Evolutionary conservation across 192 early-diverging fungal genomes (phyloP), one percentile per base, ranked within the genome.

Genomic region (Gigaspora rosea): DNA sequence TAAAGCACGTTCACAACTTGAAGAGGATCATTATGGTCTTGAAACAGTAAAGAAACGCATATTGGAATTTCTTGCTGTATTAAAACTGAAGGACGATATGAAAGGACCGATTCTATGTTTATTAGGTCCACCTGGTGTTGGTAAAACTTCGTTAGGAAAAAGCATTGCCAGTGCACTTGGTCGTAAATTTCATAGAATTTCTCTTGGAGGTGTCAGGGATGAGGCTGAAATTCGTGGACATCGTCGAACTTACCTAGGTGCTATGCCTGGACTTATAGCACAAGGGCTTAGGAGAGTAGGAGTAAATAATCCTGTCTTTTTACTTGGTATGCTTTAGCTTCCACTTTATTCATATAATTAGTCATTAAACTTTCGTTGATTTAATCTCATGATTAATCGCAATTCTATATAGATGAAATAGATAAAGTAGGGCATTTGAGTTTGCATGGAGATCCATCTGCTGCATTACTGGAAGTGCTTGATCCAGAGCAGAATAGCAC

Each of bases 191-290:
- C 88, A 94, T 79, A 87, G 95, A 22, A 91, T 96, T 22, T 89
- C 91, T 0, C 80, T 96, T 10, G 95, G 95, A 16, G 95, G 95
- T 36, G 89, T 96, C 1, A 84, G 92, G 56, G 95, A 96, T 80
- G 95, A 94, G 81, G 92, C 95, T 13, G 95, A 96, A 77, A 94
- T 96, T 68, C 83, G 93, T 46, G 95, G 95, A 18, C 95, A 96
- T 78, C 85, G 95, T 35, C 87, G 94, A 32, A 96, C 95, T 9
- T 96, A 96, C 81, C 87, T 96, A 64, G 95, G 95, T 16, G 91
- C 95, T 9, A 81, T 94, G 77, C 95, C 95, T 15, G 95, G 95
- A 8, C 64, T 90, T 13, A 89, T 96, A 67, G 85, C 94, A 8
- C 93, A 95, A 74, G 93, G 88, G 8, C 71, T 95, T 57, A 84